Evolutionary conservation across 148 eudicot genomes (phyloP), one percentile per base, ranked within the genome.

Genomic region (Simmondsia chinensis): DNA sequence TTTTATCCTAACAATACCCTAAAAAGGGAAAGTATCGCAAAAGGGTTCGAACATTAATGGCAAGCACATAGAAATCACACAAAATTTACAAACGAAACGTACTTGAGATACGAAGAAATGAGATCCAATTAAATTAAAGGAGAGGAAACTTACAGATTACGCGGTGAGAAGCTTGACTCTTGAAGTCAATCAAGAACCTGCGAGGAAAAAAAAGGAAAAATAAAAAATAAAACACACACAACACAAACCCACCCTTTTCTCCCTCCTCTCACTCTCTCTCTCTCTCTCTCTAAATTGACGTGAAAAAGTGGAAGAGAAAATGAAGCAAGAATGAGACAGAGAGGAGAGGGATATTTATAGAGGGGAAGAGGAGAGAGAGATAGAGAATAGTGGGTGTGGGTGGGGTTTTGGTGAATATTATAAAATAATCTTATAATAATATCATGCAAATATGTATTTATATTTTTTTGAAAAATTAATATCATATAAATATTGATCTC

Each of bases 271-370:
- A 20, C 18, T 30, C 22, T 59, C 40, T 20, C 38, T 34, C 16
- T 20, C 17, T 25, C 16, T 29, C 10, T 22, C 20, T 56, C 38
- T 33, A 22, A 29, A 29, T 27, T 16, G 20, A 22, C 17, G 9
- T 7, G 37, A 11, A 29, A 37, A 9, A n/a, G 38, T 11, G 38
- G 21, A 14, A 56, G 12, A 29, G 0, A 39, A 50, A 54, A 31
- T 12, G 40, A 56, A 20, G 22, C 46, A 32, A 29, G 33, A 35
- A 12, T 28, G 20, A 37, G 24, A 7, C 9, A 4, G 27, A 33
- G 29, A 23, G 19, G n/a, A 14, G 23, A n/a, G n/a, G 20, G 40
- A 26, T 65, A 77, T 65, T 57, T 74, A 77, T 69, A 57, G 74
- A 55, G 50, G n/a, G 36, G n/a, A n/a, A n/a, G 29, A 56, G 41